These are phyloP conservation scores for Kodamaea hsintzibuensis DNA, from an alignment of 805 yeast species.

Conservation along the genomic window DNA sequence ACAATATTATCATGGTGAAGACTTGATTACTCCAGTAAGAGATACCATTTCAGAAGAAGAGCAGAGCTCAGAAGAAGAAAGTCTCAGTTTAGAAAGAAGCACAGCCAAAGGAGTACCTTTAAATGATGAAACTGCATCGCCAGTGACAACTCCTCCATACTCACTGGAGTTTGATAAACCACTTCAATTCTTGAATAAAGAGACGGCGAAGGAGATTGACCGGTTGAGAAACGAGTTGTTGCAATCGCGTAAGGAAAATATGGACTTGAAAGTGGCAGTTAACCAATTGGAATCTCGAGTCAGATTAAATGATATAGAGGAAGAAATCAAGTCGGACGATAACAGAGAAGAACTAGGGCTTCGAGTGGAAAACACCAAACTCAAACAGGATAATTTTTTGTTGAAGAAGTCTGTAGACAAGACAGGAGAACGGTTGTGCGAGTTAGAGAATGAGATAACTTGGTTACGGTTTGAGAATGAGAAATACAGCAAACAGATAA, in stretches of 20 bases:
- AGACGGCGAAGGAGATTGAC: not conserved
- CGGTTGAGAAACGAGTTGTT: slow-evolving; percentile 6
- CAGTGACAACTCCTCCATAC: slow-evolving; percentile 36
- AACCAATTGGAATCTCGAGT: slow-evolving; percentile 1
- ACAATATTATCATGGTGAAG: not conserved
- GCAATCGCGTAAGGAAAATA: slow-evolving; percentile 12
- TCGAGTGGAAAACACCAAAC: not conserved
- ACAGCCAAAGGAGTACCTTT: not conserved
- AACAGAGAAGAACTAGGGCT: not conserved
- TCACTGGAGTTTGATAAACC: slow-evolving; percentile 21
- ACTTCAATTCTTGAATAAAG: not conserved
- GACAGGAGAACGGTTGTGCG: slow-evolving; percentile 9
- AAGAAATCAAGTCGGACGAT: not conserved
- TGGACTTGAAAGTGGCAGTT: slow-evolving; percentile 13
- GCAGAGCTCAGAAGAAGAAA: slow-evolving; percentile 14
- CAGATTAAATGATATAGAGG: not conserved
- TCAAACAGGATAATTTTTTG: not conserved
- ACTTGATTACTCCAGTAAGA: not conserved
- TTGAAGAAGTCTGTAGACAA: slow-evolving; percentile 2
- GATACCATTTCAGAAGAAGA: not conserved
- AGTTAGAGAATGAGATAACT: slow-evolving; percentile 2
- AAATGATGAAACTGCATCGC: slow-evolving; percentile 11
- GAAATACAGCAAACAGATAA: slow-evolving; percentile 1
- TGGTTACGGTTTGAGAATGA: slow-evolving; percentile 4
- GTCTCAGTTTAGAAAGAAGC: slow-evolving; percentile 12